Percentiles rank a stretch among this genome's conserved stretches.
These are phyloP conservation scores for Suillus lakei DNA, from an alignment of 768 basidiomycete genomes.

Conservation along the genomic window DNA sequence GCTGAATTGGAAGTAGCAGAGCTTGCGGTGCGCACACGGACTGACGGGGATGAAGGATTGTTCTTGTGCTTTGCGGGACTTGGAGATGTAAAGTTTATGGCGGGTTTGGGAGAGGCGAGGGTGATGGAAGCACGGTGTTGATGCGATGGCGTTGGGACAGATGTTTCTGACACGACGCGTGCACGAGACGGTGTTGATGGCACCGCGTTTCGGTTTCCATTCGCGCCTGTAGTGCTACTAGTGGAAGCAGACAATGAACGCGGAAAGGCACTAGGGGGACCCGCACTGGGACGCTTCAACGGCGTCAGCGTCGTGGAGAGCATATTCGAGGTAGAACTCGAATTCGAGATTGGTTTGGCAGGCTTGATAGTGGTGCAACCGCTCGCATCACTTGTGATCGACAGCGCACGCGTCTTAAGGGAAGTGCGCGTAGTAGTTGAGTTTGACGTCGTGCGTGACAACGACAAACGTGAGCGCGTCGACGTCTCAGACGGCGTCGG, in stretches of 20 bases:
- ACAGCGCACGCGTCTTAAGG: constrained; percentile 57
- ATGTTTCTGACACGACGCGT: constrained; percentile 50
- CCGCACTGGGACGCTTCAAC: constrained; percentile 22
- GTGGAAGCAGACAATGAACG: constrained; percentile 23
- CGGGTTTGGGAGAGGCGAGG: constrained; percentile 32
- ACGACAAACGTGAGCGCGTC: constrained; percentile 42
- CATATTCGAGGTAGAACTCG: constrained; percentile 26
- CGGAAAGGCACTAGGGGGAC: constrained; percentile 32
- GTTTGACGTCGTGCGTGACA: constrained; percentile 45
- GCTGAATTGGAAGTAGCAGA: constrained; percentile 4
- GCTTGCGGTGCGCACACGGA: neutral
- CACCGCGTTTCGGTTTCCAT: constrained; percentile 18
- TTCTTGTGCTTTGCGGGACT: constrained; percentile 39
- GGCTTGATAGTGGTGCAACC: constrained; percentile 55
- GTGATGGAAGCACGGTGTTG: constrained; percentile 19
- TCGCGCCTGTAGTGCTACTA: constrained; percentile 16
- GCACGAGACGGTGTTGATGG: constrained; percentile 43
- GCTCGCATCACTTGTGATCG: constrained; percentile 53
- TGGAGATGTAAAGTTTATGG: constrained; percentile 46
- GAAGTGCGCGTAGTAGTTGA: constrained; percentile 40
- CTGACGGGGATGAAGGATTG: neutral
- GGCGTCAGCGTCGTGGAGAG: constrained; percentile 29
- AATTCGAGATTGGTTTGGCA: constrained; percentile 29
- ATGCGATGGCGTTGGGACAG: constrained; percentile 28
- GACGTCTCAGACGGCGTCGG: constrained; percentile 58